phyloP scores from a whole-genome alignment of 495 filamentous ascomycete species.

The Hyaloscypha bicolor region DNA sequence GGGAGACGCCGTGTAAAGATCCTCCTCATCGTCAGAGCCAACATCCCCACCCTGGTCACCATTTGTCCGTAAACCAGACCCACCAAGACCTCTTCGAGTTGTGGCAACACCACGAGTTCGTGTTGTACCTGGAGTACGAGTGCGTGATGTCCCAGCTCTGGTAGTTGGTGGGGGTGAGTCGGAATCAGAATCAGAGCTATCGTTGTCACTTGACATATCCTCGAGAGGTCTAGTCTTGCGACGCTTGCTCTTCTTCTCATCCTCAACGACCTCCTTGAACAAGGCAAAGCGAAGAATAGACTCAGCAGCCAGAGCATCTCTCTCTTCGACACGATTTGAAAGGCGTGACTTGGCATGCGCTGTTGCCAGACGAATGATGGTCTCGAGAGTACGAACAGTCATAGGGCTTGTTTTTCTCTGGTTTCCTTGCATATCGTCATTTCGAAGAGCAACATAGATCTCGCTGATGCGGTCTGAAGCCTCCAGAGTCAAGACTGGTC shows the following conservation, averaged over 20 bases:
- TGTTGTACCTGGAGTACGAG: constrained; percentile 31
- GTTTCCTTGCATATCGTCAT: constrained; percentile 94
- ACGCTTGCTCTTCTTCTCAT: constrained; percentile 77
- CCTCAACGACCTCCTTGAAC: constrained; percentile 95
- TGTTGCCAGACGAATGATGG: constrained; percentile 93
- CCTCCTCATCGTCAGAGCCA: constrained; percentile 54
- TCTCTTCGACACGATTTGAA: constrained; percentile 89
- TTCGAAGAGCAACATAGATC: constrained; percentile 91
- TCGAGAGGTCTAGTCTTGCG: constrained; percentile 51
- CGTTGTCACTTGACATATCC: constrained; percentile 45
- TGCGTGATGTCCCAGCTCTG: constrained; percentile 20
- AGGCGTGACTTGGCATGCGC: constrained; percentile 94
- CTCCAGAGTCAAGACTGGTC: constrained; percentile 89
- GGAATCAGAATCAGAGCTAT: constrained; percentile 40
- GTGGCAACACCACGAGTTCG: constrained; percentile 22
- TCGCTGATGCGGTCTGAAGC: constrained; percentile 90
- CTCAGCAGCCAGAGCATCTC: constrained; percentile 87
- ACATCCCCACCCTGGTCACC: constrained; percentile 32
- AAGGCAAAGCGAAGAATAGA: constrained; percentile 91
- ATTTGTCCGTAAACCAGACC: constrained; percentile 24
- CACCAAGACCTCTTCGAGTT: constrained; percentile 1
- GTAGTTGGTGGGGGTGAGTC: constrained; percentile 33
- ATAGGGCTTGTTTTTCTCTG: constrained; percentile 92
- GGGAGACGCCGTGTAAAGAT: constrained; percentile 59
- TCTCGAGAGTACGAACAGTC: constrained; percentile 96